A percentile compares a stretch with the other conserved stretches of the same genome.
phyloP scores from a whole-genome alignment of 1,284 basidiomycete species.

The Sphagnurus paluster region DNA sequence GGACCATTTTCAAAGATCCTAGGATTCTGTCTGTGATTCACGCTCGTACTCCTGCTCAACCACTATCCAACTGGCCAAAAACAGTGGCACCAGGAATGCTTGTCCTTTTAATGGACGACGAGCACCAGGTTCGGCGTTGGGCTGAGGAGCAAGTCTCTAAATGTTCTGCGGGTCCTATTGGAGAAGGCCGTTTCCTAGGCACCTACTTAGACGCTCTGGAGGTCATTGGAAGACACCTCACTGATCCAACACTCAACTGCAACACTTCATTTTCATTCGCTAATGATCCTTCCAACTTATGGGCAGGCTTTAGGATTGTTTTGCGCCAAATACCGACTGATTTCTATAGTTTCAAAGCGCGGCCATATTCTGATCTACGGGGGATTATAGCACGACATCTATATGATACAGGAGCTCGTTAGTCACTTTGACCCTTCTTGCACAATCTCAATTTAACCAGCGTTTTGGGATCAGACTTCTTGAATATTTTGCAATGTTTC shows the following conservation, averaged over 20 bases:
- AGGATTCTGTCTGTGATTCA: constrained; percentile 49
- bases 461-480: constrained; percentile 56
- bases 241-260: constrained; percentile 9
- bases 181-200: constrained; percentile 42
- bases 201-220: constrained; percentile 47
- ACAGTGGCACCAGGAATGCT: constrained; percentile 60
- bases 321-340: constrained; percentile 56
- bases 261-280: constrained; percentile 30
- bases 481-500: constrained; percentile 61
- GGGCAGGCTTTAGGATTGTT: constrained; percentile 51
- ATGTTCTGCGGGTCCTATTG: constrained; percentile 46
- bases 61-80: constrained; percentile 52
- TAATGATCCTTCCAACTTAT: constrained; percentile 44
- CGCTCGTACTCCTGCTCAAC: constrained; percentile 34
- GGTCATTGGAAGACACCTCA: constrained; percentile 27
- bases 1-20: constrained; percentile 54
- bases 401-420: constrained; percentile 62
- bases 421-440: constrained; percentile 35
- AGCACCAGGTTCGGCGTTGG: constrained; percentile 56
- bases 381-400: constrained; percentile 59
- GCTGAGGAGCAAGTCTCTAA: constrained; percentile 45
- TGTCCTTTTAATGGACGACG: constrained; percentile 55
- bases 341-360: constrained; percentile 35
- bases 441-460: constrained; percentile 12
- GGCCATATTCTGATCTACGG: constrained; percentile 44